phyloP scores from a whole-genome alignment of 441 rosid genomes.

The Gossypium gossypioides region DNA sequence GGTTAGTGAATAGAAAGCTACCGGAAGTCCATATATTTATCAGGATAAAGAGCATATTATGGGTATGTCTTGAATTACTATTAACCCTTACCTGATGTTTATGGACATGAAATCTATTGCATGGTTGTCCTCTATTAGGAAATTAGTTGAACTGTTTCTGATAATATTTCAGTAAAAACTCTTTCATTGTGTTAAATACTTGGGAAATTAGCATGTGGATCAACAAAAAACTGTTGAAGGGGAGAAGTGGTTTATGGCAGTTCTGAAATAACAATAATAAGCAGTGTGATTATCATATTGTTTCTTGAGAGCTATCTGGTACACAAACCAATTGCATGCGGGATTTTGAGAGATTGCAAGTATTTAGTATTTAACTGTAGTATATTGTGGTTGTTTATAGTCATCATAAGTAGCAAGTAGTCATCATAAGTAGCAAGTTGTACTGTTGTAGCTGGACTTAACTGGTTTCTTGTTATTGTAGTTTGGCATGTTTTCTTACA shows the following conservation, averaged over 20 bases:
- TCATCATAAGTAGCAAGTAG: background rate
- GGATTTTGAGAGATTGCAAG: background rate
- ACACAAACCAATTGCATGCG: background rate
- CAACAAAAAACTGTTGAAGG: background rate
- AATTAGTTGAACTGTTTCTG: background rate
- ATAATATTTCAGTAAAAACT: background rate
- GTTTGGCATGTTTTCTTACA: background rate
- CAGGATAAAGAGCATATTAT: background rate
- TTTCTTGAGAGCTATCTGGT: background rate
- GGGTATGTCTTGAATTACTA: background rate
- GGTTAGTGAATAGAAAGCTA: constrained; percentile 2
- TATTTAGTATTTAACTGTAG: background rate
- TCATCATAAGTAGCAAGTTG: background rate
- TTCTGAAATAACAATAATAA: background rate
- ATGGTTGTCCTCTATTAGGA: background rate
- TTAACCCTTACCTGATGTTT: background rate
- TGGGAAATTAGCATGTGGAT: background rate
- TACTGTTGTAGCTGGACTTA: background rate
- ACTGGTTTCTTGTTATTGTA: background rate
- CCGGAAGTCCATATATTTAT: background rate
- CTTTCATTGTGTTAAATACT: background rate
- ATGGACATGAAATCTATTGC: background rate
- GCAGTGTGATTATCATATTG: background rate
- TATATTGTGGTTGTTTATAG: background rate
- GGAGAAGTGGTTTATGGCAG: background rate